Evolutionary conservation across 2,329 filamentous ascomycete genomes (phyloP).

Genomic region (Aspergillus chevalieri): DNA sequence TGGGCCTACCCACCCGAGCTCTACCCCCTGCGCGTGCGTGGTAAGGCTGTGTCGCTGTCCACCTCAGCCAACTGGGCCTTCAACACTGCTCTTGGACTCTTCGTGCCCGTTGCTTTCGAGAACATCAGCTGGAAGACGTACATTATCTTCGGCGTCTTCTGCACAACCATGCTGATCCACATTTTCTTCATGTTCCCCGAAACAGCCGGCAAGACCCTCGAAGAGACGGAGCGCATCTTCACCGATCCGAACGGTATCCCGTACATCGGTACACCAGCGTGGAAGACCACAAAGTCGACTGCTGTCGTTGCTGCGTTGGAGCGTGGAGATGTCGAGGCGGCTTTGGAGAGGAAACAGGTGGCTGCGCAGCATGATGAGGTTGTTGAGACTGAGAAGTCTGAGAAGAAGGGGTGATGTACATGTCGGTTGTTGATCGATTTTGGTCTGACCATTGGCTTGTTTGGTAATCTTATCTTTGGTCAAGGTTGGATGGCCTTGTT

Average conservation of each 20-base stretch:
- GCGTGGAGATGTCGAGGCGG: conserved; percentile 13
- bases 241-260: conserved; percentile 25
- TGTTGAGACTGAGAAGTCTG: too few relatives aligned
- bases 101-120: conserved; percentile 47
- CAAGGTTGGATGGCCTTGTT: too few relatives aligned
- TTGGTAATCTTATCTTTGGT: too few relatives aligned
- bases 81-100: conserved; percentile 42
- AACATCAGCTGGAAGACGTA: conserved; percentile 54
- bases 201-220: conserved; percentile 65
- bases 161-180: conserved; percentile 58
- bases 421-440: too few relatives aligned
- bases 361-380: background rate
- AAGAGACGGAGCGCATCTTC: conserved; percentile 71
- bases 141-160: conserved; percentile 66
- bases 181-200: conserved; percentile 61
- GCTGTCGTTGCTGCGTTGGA: conserved; percentile 9
- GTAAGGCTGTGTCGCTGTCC: conserved; percentile 54
- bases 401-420: too few relatives aligned
- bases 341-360: background rate
- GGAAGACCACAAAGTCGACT: conserved; percentile 32
- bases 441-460: too few relatives aligned
- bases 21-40: conserved; percentile 48
- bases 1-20: conserved; percentile 54
- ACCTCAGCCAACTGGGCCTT: conserved; percentile 57
- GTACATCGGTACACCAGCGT: conserved; percentile 28